Conservation (phyloP, 805 yeast species). For the Yarrowia deformans region DNA sequence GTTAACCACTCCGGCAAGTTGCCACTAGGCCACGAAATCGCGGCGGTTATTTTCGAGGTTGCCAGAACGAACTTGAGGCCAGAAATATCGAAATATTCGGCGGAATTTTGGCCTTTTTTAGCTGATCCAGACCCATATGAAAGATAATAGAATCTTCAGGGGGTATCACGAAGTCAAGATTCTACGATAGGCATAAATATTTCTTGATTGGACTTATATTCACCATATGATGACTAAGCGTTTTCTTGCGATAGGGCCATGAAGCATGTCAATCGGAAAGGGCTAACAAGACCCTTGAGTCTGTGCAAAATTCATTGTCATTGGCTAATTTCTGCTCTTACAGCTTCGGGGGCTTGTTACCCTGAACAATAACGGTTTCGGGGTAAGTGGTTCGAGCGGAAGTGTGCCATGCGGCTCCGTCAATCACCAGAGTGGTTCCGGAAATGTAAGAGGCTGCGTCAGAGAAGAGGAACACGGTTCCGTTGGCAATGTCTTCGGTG, state of each 20-base stretch:
- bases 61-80: background rate
- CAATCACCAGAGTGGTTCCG: slow-evolving; percentile 82
- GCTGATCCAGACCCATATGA: no score
- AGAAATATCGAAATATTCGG: background rate
- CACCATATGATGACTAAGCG: no score
- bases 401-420: slow-evolving; percentile 88
- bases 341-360: slow-evolving; percentile 26
- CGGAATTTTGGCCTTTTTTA: background rate
- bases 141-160: no score
- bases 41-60: background rate
- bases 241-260: no score
- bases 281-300: no score
- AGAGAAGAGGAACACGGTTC: slow-evolving; percentile 83
- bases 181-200: no score
- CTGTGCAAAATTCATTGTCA: no score
- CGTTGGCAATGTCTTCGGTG: slow-evolving; percentile 81
- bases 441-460: slow-evolving; percentile 80
- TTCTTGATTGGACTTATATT: no score
- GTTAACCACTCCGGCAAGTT: slow-evolving; percentile 40
- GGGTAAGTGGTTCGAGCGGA: slow-evolving; percentile 18
- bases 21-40: slow-evolving; percentile 31
- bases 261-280: no score
- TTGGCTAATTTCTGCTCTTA: background rate
- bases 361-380: slow-evolving; percentile 19
- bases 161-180: no score